Conservation (phyloP, 2,329 filamentous ascomycete genomes). For the Diaporthe eres region DNA sequence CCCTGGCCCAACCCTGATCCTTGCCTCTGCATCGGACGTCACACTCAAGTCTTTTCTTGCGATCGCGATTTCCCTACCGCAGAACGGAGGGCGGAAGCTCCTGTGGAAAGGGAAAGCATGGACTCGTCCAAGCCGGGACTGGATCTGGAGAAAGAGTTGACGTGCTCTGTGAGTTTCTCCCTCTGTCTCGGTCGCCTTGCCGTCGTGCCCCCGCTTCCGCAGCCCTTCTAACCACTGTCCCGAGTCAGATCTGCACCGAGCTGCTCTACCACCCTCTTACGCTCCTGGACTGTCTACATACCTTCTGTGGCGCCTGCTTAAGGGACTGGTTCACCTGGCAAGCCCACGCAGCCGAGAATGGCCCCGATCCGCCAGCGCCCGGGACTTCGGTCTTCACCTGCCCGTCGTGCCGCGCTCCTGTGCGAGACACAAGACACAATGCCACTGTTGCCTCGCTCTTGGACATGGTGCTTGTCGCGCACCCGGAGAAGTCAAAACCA, state of each 20-base stretch:
- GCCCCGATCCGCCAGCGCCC: conserved; percentile 63
- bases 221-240: conserved; percentile 38
- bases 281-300: conserved; percentile 93
- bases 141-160: conserved; percentile 93
- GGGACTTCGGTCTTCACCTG: conserved; percentile 80
- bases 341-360: conserved; percentile 69
- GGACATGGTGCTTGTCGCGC: conserved; percentile 87
- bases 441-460: conserved; percentile 90
- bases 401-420: conserved; percentile 89
- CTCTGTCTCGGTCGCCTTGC: conserved; percentile 10
- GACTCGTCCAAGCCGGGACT: conserved; percentile 65
- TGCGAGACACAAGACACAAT: conserved; percentile 91
- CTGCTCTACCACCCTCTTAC: conserved; percentile 92
- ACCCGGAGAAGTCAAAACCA: conserved; percentile 81
- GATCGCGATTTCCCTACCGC: conserved; percentile 13
- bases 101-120: conserved; percentile 54
- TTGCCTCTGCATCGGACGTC: conserved; percentile 21
- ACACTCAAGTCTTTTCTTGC: conserved; percentile 11
- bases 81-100: conserved; percentile 21
- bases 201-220: conserved; percentile 24
- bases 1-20: conserved; percentile 53
- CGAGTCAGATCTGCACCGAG: conserved; percentile 90
- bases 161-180: conserved; percentile 83
- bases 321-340: conserved; percentile 97
- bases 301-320: conserved; percentile 94